A percentile compares a stretch with the other conserved stretches of the same genome.
Conservation (phyloP, 305 asterid genomes). For the Euphrasia arctica region DNA sequence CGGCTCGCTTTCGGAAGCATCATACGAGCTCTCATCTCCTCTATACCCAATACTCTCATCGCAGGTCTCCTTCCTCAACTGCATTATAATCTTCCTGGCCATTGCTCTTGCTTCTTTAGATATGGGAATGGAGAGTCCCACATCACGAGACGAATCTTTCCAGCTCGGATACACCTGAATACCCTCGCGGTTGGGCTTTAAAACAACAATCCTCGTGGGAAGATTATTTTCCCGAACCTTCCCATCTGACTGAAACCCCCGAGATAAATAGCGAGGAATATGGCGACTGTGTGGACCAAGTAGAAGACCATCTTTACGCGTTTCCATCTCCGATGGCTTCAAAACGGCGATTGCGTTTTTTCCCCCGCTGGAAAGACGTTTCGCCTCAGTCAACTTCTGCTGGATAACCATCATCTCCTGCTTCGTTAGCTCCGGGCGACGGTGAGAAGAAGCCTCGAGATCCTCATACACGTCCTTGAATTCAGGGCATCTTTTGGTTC, state of each 20-base stretch:
- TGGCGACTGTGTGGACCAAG: slow-evolving; percentile 46
- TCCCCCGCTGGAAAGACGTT: slow-evolving; percentile 44
- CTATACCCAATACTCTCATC: slow-evolving; percentile 62
- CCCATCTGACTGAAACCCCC: too few species aligned
- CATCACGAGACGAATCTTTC: slow-evolving; percentile 36
- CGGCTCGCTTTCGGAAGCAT: slow-evolving; percentile 62
- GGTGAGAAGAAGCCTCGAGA: slow-evolving; percentile 68
- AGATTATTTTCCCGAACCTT: slow-evolving; percentile 35
- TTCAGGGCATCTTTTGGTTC: slow-evolving; percentile 29
- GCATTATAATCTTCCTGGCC: slow-evolving; percentile 62
- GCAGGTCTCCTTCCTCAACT: slow-evolving; percentile 44
- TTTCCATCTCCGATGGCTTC: slow-evolving; percentile 34
- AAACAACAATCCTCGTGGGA: slow-evolving; percentile 83
- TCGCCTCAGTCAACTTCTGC: slow-evolving; percentile 54
- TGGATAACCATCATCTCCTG: slow-evolving; percentile 54
- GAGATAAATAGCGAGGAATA: slow-evolving; percentile 32
- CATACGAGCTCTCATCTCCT: slow-evolving; percentile 86
- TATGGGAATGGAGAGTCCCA: slow-evolving; percentile 38
- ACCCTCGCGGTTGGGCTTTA: slow-evolving; percentile 63
- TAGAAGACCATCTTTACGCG: slow-evolving; percentile 77
- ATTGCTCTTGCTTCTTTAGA: slow-evolving; percentile 60
- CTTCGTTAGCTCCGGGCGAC: slow-evolving; percentile 47
- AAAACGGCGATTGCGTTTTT: slow-evolving; percentile 47
- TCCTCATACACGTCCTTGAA: slow-evolving; percentile 89
- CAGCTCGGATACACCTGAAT: slow-evolving; percentile 32